Base-by-base conservation (phyloP, 2,329 filamentous ascomycete genomes). In the Alternaria brassicae region DNA sequence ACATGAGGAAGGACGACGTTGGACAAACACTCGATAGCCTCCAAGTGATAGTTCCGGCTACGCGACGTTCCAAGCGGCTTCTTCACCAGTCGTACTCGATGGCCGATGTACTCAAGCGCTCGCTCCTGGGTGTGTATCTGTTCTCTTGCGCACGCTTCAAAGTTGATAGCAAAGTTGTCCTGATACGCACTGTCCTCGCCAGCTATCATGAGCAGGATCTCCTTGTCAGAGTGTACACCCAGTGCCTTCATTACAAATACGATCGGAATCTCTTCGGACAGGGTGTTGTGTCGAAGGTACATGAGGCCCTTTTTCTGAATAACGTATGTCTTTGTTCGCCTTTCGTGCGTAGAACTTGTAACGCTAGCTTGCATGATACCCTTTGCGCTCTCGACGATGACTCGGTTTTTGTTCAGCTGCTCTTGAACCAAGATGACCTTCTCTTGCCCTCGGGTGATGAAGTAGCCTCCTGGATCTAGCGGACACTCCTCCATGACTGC, bases 341-440 rank as follows among this genome's bases (percentile, higher is more conserved):
- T 88, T 78, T 98, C 95, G 78, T 97, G 93, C 1, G 96, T 98
- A 28, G 95, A 97, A 87, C 93, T 77, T 13, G 73, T 99, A 28
- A 98, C 95, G 1, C 95, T 98, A 36, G 96, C 95, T 68, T 94
- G 92, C 56, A 98, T 94, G 65, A 96, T 89, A 60, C 91, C 91
- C 79, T 97, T 98, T 81, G 96, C 96, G 55, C 92, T 89, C 79
- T 99, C 96, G 15, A 99, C 94, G 76, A 99, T 97, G 72, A 99
- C 91, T 82, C 95, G 89, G 79, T 99, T 99, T 85, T 99, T 99
- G 85, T 95, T 99, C 75, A 99, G 83, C 80, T 99, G 95, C 76
- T 99, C 96, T 78, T 99, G 95, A 13, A 99, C 96, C 41, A 99
- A 82, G 73, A 99, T 99, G 69, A 99, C 95, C 82, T 99, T 99